Evolutionary conservation across 495 filamentous ascomycete species (phyloP).

Genomic region (Neurospora intermedia): DNA sequence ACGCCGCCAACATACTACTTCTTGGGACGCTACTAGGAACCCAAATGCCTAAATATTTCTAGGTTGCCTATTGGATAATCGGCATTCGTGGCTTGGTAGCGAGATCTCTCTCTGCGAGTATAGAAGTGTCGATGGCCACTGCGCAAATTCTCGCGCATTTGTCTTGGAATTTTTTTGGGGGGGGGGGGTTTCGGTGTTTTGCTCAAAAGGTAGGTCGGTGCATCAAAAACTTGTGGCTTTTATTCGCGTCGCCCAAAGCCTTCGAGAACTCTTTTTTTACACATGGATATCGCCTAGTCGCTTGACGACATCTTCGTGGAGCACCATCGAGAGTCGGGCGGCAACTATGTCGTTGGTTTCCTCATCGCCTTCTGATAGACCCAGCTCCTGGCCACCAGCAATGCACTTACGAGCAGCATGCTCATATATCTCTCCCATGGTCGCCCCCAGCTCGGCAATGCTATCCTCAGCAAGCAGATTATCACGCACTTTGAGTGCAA

Average conservation of each 20-base stretch:
- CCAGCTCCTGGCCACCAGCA: constrained; percentile 19
- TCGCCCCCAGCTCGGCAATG: constrained; percentile 21
- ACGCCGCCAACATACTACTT: background rate
- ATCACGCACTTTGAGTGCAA: constrained; percentile 20
- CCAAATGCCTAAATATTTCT: background rate
- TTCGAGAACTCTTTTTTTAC: constrained; percentile 3
- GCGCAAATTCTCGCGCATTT: background rate
- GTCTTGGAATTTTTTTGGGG: too few species aligned
- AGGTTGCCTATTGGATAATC: background rate
- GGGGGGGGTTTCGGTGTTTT: too few species aligned
- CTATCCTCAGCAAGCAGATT: constrained; percentile 15
- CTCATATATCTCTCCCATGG: constrained; percentile 26
- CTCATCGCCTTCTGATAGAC: constrained; percentile 20
- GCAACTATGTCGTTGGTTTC: constrained; percentile 25
- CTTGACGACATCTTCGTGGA: constrained; percentile 30
- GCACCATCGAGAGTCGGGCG: constrained; percentile 18
- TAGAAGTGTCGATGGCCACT: background rate
- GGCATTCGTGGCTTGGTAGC: background rate
- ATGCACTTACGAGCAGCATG: constrained; percentile 22
- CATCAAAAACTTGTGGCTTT: background rate
- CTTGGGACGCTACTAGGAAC: background rate
- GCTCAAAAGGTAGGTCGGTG: too few species aligned
- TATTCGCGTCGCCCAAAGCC: too few species aligned
- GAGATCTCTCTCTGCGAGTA: background rate
- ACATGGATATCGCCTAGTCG: constrained; percentile 22